phyloP scores from a whole-genome alignment of 2,329 filamentous ascomycete species.

The Colletotrichum sojae region DNA sequence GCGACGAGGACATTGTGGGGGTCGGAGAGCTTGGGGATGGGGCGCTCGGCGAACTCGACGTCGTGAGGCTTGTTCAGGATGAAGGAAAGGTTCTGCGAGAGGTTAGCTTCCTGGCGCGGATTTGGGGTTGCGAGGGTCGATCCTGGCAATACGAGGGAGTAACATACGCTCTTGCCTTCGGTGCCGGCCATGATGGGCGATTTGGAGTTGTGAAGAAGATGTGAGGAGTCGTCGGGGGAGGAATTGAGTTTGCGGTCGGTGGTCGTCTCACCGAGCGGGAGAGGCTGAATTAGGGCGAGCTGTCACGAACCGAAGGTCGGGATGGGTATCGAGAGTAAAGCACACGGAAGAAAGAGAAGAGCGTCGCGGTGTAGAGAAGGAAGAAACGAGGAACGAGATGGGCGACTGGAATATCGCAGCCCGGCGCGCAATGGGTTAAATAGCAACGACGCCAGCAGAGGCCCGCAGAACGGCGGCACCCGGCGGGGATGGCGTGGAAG shows the following conservation, averaged over 20 bases:
- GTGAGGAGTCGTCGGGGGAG: neutral
- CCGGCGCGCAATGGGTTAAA: conserved; percentile 33
- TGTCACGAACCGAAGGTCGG: neutral
- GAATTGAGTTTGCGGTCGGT: conserved; percentile 13
- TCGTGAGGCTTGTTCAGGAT: conserved; percentile 82
- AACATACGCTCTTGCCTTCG: conserved; percentile 40
- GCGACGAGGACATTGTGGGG: conserved; percentile 85
- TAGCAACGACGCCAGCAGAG: conserved; percentile 21
- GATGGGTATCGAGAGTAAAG: conserved; percentile 22
- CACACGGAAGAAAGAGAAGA: neutral
- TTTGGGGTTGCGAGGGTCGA: neutral
- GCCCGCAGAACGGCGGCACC: conserved; percentile 12
- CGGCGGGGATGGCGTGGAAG: conserved; percentile 26
- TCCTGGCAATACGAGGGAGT: neutral
- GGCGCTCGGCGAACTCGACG: conserved; percentile 82
- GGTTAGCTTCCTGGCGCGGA: conserved; percentile 7
- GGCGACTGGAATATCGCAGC: conserved; percentile 14
- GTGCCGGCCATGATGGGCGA: conserved; percentile 37
- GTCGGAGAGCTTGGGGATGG: conserved; percentile 76
- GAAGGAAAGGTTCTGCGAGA: conserved; percentile 83
- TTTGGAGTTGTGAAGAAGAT: neutral
- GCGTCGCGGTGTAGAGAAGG: neutral
- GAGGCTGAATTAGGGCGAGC: neutral
- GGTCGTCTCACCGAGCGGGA: conserved; percentile 13
- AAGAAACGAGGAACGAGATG: neutral